Base-by-base conservation (phyloP, 2,329 filamentous ascomycete species). In the Trematosphaeria pertusa region DNA sequence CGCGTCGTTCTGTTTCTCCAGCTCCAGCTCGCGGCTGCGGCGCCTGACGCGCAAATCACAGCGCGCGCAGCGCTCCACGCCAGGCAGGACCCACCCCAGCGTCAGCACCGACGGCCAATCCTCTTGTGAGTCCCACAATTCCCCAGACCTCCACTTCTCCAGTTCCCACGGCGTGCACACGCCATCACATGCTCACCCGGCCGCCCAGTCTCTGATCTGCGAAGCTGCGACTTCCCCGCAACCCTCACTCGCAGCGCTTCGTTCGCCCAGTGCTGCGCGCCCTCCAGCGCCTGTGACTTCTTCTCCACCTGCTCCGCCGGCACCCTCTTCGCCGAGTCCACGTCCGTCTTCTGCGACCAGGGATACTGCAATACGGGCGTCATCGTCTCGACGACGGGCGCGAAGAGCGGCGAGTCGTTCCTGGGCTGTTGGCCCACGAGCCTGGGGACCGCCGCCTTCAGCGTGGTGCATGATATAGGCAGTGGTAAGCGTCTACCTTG, bases 311-410 rank as follows among this genome's bases (percentile, higher is more conserved):
- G 62, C 46, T 52, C 53, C 5, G 56, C 48, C 12, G 49, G 54
- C 3, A 58, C 46, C 0, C 50, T 62, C 8, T 51, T 57, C 24
- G 56, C 59, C 5, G 48, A 38, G 21, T 48, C 55, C 9, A 60
- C 62, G 3, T 52, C 46, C 15, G 34, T 65, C n/a, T 48, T 50
- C 14, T 65, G 58, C 35, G 59, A 62, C 17, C 41, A 54, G 30
- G 59, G 58, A 11, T 57, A 21, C 30, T 64, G 62, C 15, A 65
- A 65, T 37, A 64, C 61, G 10, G 61, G 43, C 14, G 50, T 62
- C 10, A 43, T 64, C 18, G 53, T 63, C 10, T 34, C 48, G 4
- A 59, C 53, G 3, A 41, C 54, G 3, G 61, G 59, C n/a, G 58
- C 58, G 5, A 48, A 26, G 17, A 50, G 22, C 5, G 59, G 56